Evolutionary conservation across 2,329 filamentous ascomycete species (phyloP), one percentile per base, ranked within the genome.

Genomic region (Calonectria fujianensis): DNA sequence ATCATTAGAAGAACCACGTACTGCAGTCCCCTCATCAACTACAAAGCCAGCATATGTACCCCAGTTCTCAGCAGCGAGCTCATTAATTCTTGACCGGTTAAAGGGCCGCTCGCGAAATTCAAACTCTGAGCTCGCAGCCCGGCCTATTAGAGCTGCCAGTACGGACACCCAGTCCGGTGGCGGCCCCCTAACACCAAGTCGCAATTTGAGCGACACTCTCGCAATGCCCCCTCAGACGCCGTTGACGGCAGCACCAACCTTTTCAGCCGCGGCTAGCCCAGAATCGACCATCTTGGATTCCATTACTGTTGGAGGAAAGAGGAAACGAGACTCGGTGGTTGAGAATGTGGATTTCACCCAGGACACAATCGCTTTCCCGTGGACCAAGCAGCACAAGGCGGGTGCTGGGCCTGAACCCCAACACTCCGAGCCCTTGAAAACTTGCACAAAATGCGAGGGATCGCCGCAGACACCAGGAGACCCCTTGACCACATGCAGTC

Each of bases 331-430:
- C 16, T 31, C 74, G 3, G 64, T 70, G 20, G 68, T 32, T 2
- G 74, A 74, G 18, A 71, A 61, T 2, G 74, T 82, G 5, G 83
- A 86, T 57, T 85, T 85, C 52, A 78, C 77, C 3, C 83, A 83
- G 70, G 80, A 75, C 75, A 85, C 85, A 7, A 80, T 85, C 24
- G 65, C 78, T 0, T 83, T 84, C 41, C 80, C 81, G 1, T 73
- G 79, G 59, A 72, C 77, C 4, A 54, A 50, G 37, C 75, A 69
- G 41, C 51, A 72, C 32, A 52, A 61, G 20, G 35, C 32, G 39
- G 69, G 54, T 14, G 57, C 68, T 48, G 18, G 3, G 18, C 32
- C 67, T 27, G 27, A 71, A 45, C 20, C 57, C 31, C 71, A 50
- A 24, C 35, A 31, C 18, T 31, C n/a, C 37, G 68, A 45, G 52